Percentiles rank a stretch among this genome's conserved stretches.
phyloP scores from a whole-genome alignment of 2,329 filamentous ascomycete genomes.

The Ophiocordyceps unilateralis region DNA sequence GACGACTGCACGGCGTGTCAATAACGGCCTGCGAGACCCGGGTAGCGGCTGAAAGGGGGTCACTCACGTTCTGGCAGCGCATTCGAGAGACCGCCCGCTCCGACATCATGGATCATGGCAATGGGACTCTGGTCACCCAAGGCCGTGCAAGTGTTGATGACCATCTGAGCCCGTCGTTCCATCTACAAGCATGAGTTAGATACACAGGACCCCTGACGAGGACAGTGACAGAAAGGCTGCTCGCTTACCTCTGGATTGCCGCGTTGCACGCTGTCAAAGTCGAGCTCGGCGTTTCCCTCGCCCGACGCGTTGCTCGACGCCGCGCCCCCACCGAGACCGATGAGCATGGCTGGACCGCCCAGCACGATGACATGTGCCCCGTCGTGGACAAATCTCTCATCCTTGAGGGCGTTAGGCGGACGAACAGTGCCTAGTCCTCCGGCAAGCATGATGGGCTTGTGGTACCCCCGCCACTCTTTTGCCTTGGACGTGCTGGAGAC shows the following conservation, averaged over 20 bases:
- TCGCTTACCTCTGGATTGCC: slow-evolving; percentile 63
- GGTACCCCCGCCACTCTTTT: slow-evolving; percentile 57
- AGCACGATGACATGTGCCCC: slow-evolving; percentile 88
- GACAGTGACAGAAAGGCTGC: not conserved
- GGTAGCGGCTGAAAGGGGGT: too few relatives aligned
- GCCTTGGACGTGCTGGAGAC: slow-evolving; percentile 32
- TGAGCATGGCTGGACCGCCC: slow-evolving; percentile 92
- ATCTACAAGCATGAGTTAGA: slow-evolving; percentile 26
- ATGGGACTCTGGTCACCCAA: slow-evolving; percentile 79
- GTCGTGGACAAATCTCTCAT: slow-evolving; percentile 57
- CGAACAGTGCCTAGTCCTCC: slow-evolving; percentile 86
- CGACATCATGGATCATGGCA: slow-evolving; percentile 93
- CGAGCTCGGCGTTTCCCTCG: slow-evolving; percentile 77
- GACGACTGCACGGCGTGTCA: slow-evolving; percentile 32
- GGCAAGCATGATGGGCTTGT: slow-evolving; percentile 98
- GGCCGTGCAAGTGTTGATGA: slow-evolving; percentile 85
- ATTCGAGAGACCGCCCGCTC: slow-evolving; percentile 62
- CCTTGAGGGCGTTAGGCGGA: slow-evolving; percentile 80
- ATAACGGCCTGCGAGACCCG: too few relatives aligned
- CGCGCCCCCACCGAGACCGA: slow-evolving; percentile 86
- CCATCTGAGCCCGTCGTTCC: slow-evolving; percentile 88
- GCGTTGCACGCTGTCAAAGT: slow-evolving; percentile 93
- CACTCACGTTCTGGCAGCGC: slow-evolving; percentile 56
- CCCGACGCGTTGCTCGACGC: slow-evolving; percentile 82
- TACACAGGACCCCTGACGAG: not conserved